Percentiles rank a stretch among this genome's conserved stretches.
Conservation (phyloP, 106 monocot species). For the Iris macrosiphon region DNA sequence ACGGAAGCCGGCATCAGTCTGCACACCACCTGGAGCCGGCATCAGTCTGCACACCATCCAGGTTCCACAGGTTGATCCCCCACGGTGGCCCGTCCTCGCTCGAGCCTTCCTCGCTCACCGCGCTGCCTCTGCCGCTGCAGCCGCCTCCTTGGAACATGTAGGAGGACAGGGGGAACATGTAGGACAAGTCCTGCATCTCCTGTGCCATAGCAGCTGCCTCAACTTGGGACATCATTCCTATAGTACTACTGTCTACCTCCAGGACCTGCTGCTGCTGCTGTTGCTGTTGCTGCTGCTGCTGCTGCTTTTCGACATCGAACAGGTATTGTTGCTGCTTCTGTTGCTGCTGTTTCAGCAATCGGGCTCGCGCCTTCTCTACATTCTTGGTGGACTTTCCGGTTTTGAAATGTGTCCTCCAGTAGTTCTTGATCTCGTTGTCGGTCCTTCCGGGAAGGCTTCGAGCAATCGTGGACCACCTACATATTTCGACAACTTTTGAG, state of each 20-base stretch:
- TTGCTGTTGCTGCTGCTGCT: background rate
- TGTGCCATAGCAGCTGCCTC: constrained; percentile 7
- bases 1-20: too few relatives aligned
- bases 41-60: too few relatives aligned
- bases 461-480: constrained; percentile 77
- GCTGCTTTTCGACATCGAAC: background rate
- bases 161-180: constrained; percentile 1
- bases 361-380: constrained; percentile 29
- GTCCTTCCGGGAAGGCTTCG: constrained; percentile 58
- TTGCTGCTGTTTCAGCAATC: constrained; percentile 22
- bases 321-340: background rate
- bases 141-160: background rate
- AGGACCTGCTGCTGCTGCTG: constrained; percentile 18
- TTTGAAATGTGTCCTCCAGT: constrained; percentile 82
- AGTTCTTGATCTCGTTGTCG: constrained; percentile 66
- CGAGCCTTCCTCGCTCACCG: background rate
- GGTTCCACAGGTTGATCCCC: too few relatives aligned
- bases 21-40: too few relatives aligned
- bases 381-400: constrained; percentile 52
- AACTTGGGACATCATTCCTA: background rate
- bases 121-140: too few relatives aligned
- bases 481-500: too few relatives aligned
- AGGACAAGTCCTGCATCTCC: constrained; percentile 12
- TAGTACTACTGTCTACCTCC: background rate
- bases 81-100: too few relatives aligned